These are phyloP conservation scores for Nemania sp. DNA, from an alignment of 2,329 filamentous ascomycete species.

Conservation along the genomic window DNA sequence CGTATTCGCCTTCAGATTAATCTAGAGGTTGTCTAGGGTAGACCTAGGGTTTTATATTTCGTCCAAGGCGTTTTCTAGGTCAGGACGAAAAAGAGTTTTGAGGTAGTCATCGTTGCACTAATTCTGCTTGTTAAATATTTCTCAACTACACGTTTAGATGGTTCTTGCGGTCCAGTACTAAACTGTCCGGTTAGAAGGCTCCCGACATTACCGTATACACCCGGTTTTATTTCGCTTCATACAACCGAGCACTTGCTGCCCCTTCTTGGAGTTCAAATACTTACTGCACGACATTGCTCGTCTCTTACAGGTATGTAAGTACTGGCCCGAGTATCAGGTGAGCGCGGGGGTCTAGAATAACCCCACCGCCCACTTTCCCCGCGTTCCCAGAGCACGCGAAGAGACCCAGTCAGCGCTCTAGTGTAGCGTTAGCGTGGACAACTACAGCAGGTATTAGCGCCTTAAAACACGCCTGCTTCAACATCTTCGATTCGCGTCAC, in stretches of 20 bases:
- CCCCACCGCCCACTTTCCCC: conserved; percentile 24
- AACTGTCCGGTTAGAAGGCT: background rate
- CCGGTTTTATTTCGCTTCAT: background rate
- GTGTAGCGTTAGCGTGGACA: conserved; percentile 3
- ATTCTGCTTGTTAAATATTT: background rate
- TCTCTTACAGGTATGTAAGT: background rate
- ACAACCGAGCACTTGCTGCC: background rate
- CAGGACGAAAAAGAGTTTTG: background rate
- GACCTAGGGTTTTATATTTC: too few species aligned
- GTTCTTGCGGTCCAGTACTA: background rate
- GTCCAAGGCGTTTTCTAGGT: too few species aligned
- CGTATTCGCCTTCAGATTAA: too few species aligned
- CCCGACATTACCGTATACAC: background rate
- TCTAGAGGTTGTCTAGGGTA: too few species aligned
- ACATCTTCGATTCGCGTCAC: too few species aligned
- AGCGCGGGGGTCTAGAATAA: conserved; percentile 6
- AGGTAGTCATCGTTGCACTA: background rate
- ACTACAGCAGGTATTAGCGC: background rate
- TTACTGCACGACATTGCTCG: background rate
- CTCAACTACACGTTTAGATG: background rate
- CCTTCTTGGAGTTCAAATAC: background rate
- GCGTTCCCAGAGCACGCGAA: conserved; percentile 13
- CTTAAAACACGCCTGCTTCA: too few species aligned
- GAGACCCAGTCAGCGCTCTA: conserved; percentile 3
- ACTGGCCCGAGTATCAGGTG: conserved; percentile 27